These are phyloP conservation scores for Elaeagnus macrophylla DNA, from an alignment of 306 rosid species.

Conservation along the genomic window DNA sequence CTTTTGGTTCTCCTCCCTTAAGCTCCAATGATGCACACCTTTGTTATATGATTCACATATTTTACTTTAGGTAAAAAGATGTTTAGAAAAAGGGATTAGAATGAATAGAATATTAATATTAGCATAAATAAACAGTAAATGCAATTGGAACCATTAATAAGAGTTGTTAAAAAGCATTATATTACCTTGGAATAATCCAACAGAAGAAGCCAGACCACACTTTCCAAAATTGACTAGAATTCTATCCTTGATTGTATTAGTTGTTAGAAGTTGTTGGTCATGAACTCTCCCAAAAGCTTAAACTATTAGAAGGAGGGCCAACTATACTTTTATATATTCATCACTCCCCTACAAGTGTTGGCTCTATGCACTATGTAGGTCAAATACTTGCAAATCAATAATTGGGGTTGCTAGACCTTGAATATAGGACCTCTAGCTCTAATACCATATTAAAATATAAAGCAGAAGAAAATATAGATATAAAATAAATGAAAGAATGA, in stretches of 20 bases:
- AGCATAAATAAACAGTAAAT: background rate
- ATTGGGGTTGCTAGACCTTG: too few species aligned
- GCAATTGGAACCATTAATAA: background rate
- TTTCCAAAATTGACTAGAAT: conserved; percentile 69
- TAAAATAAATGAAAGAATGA: too few species aligned
- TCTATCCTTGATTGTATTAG: conserved; percentile 61
- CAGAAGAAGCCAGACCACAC: conserved; percentile 74
- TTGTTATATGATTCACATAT: conserved; percentile 75
- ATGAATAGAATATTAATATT: background rate
- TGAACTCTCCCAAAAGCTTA: too few species aligned
- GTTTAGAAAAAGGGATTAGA: background rate
- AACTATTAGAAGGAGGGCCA: too few species aligned
- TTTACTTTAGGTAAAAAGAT: conserved; percentile 35
- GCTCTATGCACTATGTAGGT: too few species aligned
- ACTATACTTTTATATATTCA: too few species aligned
- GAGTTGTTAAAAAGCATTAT: background rate
- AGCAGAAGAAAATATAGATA: too few species aligned
- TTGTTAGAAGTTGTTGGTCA: conserved; percentile 41
- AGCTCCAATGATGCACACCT: conserved; percentile 58
- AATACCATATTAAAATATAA: too few species aligned
- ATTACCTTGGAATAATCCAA: conserved; percentile 65
- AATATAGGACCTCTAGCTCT: too few species aligned
- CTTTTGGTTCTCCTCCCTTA: conserved; percentile 65
- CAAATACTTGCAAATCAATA: too few species aligned
- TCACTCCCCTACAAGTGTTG: too few species aligned